Evolutionary conservation across 1,284 basidiomycete species (phyloP), one percentile per base, ranked within the genome.

Genomic region (Butyriboletus appendiculatus): DNA sequence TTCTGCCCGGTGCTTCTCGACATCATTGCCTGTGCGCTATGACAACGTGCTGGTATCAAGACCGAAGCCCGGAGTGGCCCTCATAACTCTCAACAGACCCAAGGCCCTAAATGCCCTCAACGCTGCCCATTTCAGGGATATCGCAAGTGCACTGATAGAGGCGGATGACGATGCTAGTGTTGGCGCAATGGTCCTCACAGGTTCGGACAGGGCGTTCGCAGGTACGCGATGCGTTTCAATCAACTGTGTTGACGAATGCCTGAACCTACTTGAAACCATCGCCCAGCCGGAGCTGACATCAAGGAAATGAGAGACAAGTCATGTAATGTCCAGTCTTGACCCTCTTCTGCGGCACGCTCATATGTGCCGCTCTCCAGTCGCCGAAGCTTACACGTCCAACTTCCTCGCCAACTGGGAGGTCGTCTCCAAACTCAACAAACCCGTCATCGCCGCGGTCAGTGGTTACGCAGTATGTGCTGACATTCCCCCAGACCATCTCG

Each of bases 91-190:
- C 67, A 98, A 99, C 79, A 83, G 96, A 52, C 96, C 97, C 47
- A 98, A 97, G 69, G 94, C 94, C 24, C 81, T 98, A 64, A 98
- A 99, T 71, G 96, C 97, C 37, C 79, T 99, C 57, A 91, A 83
- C 66, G 81, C 86, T 11, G 88, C 92, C 9, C 78, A 96, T 55
- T 88, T 95, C 69, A 73, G 74, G 20, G 87, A 92, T 67, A 81
- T 97, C 48, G 91, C 93, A 67, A 77, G 82, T 49, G 94, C 91
- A 16, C 72, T 96, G 45, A 79, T 75, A 32, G 81, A 84, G 48
- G 85, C 89, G 5, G 91, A 94, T 66, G 75, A 73, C 40, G 94
- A 96, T 64, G 79, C 85, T 35, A 74, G 76, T 11, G 77, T 92
- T 48, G 84, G 89, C 44, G 94, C 94, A 22, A 87, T 99, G 63